Conservation (phyloP, 2,329 filamentous ascomycete genomes). For the Sarocladium oryzae region DNA sequence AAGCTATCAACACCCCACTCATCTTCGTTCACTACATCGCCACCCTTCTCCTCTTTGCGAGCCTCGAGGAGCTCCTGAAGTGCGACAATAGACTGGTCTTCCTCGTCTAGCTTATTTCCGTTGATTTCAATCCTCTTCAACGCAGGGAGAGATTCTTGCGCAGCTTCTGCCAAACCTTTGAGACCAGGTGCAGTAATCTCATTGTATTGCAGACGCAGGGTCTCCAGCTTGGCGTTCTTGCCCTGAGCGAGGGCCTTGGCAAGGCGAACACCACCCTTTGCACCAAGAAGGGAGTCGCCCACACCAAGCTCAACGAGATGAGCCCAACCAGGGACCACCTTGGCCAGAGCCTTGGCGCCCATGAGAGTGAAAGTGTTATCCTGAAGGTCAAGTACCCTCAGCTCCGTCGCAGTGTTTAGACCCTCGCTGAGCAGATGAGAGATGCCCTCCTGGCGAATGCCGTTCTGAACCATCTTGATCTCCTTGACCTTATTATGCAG, state of each 20-base stretch:
- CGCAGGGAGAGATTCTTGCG: constrained; percentile 61
- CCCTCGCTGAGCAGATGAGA: constrained; percentile 73
- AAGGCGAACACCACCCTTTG: constrained; percentile 68
- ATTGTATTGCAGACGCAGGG: constrained; percentile 84
- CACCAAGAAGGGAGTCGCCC: constrained; percentile 78
- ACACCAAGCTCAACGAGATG: constrained; percentile 77
- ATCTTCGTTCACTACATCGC: constrained; percentile 64
- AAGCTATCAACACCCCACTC: constrained; percentile 82
- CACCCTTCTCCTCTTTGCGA: constrained; percentile 68
- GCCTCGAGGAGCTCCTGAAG: constrained; percentile 67
- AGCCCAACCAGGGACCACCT: constrained; percentile 67
- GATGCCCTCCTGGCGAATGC: constrained; percentile 91
- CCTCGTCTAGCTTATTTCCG: constrained; percentile 89
- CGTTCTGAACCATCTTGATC: constrained; percentile 98
- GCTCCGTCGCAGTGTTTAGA: constrained; percentile 59
- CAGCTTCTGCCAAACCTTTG: constrained; percentile 62
- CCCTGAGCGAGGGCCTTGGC: constrained; percentile 67
- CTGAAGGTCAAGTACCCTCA: constrained; percentile 82
- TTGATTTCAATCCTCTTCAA: constrained; percentile 88
- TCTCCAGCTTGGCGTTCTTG: constrained; percentile 72
- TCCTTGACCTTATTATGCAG: constrained; percentile 76
- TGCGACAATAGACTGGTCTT: constrained; percentile 64
- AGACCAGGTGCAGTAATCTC: constrained; percentile 78
- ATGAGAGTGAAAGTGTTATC: constrained; percentile 92
- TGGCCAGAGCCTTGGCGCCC: constrained; percentile 72